Evolutionary conservation across 2,329 filamentous ascomycete species (phyloP), one percentile per base, ranked within the genome.

Genomic region (Alternaria hordeiaustralica): DNA sequence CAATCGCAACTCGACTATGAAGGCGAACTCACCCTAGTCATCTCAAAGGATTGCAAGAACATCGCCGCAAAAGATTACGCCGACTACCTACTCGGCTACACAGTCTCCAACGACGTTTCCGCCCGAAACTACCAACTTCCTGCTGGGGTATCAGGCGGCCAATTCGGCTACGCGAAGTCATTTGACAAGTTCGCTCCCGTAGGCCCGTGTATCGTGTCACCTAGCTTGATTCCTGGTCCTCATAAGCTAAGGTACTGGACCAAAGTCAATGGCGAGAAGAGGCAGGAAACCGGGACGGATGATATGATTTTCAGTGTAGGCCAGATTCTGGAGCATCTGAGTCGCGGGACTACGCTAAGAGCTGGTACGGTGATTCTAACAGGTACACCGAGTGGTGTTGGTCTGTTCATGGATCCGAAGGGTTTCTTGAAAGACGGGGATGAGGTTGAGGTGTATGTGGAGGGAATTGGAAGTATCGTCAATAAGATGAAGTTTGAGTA

Each of bases 71-170:
- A 80, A 0, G 83, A 89, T 26, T 87, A 87, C 6, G 73, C 87
- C 55, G 82, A 85, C 66, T 88, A 90, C 69, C 83, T 91, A 5
- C 84, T 90, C 2, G 88, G 89, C 26, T 91, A 91, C 74, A 88
- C 87, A 0, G 84, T 84, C 21, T 84, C 84, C 70, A 91, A 90
- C 78, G 88, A 91, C 71, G 84, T 91, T 7, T 89, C 87, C 3
- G 87, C 85, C 64, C 84, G 88, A 5, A 84, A 85, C 55, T 82
- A 82, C 57, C 88, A 90, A 46, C 59, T 79, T 2, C 76, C 77
- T 3, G 74, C 71, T 5, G 63, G 58, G 23, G 67, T 76, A 3
- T 76, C 72, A 1, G 78, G 78, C 26, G 77, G 77, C 3, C 78
- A 81, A 57, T 82, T 79, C 61, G 78, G 77, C 36, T 83, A 81